Percentiles rank a stretch among this genome's conserved stretches.
These are phyloP conservation scores for Albophoma yamanashiensis DNA, from an alignment of 2,329 filamentous ascomycete species.

Conservation along the genomic window DNA sequence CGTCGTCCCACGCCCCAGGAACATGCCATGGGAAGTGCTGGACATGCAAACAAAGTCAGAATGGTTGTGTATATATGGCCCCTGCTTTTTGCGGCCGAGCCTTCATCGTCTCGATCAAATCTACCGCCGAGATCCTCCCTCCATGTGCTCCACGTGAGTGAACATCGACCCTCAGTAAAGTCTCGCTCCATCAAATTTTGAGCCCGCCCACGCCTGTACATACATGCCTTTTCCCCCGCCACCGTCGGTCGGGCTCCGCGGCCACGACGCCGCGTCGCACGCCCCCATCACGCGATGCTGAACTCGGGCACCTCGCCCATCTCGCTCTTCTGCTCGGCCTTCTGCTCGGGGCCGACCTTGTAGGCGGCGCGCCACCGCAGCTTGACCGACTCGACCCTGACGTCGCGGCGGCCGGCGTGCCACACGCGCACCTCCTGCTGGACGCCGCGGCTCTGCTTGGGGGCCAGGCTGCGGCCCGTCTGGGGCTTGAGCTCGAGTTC, in stretches of 20 bases:
- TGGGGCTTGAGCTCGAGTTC: constrained; percentile 77
- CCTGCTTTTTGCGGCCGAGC: background rate
- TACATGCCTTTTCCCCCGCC: background rate
- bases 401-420: constrained; percentile 56
- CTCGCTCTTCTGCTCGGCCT: constrained; percentile 62
- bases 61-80: background rate
- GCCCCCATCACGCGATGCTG: constrained; percentile 47
- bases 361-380: constrained; percentile 85
- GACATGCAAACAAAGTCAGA: background rate
- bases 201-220: background rate
- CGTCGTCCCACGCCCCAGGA: too few species aligned
- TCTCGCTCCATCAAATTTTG: background rate
- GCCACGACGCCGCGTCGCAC: background rate
- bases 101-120: background rate
- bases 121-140: background rate
- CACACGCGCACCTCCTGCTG: constrained; percentile 69
- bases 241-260: background rate
- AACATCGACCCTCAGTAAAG: background rate
- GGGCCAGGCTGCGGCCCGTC: constrained; percentile 63
- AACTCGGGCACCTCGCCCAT: constrained; percentile 78
- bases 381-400: constrained; percentile 72
- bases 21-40: too few species aligned
- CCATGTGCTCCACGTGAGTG: background rate
- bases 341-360: constrained; percentile 52
- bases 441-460: constrained; percentile 64